phyloP scores from a whole-genome alignment of 1,284 basidiomycete genomes.

The Malassezia arunalokei region DNA sequence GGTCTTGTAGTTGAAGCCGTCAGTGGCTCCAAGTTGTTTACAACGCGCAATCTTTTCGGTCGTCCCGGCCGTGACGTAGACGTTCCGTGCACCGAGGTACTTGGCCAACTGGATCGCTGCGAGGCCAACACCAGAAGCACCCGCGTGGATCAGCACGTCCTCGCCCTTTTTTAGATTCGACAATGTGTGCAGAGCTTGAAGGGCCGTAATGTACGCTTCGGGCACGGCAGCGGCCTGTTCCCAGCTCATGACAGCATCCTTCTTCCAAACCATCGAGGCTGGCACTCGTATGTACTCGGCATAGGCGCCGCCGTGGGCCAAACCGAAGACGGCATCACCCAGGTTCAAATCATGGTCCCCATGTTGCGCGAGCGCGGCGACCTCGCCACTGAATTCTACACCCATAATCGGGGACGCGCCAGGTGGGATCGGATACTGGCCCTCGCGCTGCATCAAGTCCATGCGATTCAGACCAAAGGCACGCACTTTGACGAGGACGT shows the following conservation, averaged over 20 bases:
- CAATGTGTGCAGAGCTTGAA: slow-evolving; percentile 33
- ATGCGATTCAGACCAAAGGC: slow-evolving; percentile 44
- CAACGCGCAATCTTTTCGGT: slow-evolving; percentile 72
- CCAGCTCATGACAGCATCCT: slow-evolving; percentile 67
- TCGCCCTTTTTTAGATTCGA: slow-evolving; percentile 54
- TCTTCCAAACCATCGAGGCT: slow-evolving; percentile 60
- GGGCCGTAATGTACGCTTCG: slow-evolving; percentile 39
- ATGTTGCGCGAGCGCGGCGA: slow-evolving; percentile 49
- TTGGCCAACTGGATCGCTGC: slow-evolving; percentile 81
- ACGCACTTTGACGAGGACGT: slow-evolving; percentile 57
- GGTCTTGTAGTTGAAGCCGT: slow-evolving; percentile 73
- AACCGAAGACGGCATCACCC: slow-evolving; percentile 76
- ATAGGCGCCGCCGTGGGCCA: slow-evolving; percentile 64
- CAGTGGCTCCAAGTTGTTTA: slow-evolving; percentile 54
- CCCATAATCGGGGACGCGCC: slow-evolving; percentile 69
- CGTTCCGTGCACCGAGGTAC: slow-evolving; percentile 53
- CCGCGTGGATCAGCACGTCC: slow-evolving; percentile 71
- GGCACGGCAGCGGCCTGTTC: slow-evolving; percentile 53
- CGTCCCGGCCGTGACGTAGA: slow-evolving; percentile 62
- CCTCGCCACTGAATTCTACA: slow-evolving; percentile 64
- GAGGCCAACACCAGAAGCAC: slow-evolving; percentile 61
- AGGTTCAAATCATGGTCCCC: slow-evolving; percentile 21
- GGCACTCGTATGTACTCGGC: slow-evolving; percentile 70
- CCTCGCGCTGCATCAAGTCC: slow-evolving; percentile 43
- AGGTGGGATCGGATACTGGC: slow-evolving; percentile 56